Percentiles rank a stretch among this genome's conserved stretches.
phyloP scores from a whole-genome alignment of 2,329 filamentous ascomycete genomes.

The Bipolaris cookei region DNA sequence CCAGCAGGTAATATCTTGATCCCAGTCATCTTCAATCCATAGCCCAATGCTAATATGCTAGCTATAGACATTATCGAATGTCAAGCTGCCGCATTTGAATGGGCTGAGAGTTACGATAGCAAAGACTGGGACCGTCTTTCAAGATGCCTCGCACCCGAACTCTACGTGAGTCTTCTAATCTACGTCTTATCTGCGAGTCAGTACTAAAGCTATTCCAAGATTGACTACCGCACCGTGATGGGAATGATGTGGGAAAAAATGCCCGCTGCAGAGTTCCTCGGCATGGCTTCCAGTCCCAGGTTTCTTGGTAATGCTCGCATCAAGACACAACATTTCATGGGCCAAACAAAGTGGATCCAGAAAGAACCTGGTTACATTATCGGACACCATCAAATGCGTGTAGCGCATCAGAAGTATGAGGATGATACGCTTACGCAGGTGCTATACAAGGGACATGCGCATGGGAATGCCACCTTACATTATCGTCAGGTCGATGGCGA shows the following conservation, averaged over 20 bases:
- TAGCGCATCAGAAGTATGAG: background rate
- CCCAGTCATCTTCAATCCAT: background rate
- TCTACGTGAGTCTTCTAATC: background rate
- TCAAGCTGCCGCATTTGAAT: conserved; percentile 12
- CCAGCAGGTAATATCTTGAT: background rate
- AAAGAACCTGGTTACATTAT: conserved; percentile 1
- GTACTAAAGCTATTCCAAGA: background rate
- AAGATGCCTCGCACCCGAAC: conserved; percentile 8
- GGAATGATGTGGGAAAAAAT: conserved; percentile 16
- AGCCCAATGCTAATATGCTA: background rate
- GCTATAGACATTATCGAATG: conserved; percentile 8
- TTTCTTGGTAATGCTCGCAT: conserved; percentile 18
- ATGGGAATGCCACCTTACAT: background rate
- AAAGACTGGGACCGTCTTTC: conserved; percentile 17
- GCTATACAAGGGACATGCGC: background rate
- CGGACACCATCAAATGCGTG: conserved; percentile 18
- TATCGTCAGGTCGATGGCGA: background rate
- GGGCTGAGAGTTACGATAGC: conserved; percentile 18
- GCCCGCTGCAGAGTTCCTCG: conserved; percentile 18
- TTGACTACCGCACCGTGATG: conserved; percentile 13
- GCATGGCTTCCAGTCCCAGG: conserved; percentile 10
- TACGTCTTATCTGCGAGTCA: background rate
- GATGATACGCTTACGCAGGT: background rate
- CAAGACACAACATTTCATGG: conserved; percentile 21
- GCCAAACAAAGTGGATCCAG: conserved; percentile 11